Evolutionary conservation across 225 moss, liverwort and hornwort species (phyloP), one percentile per base, ranked within the genome.

Genomic region (Lunularia cruciata): DNA sequence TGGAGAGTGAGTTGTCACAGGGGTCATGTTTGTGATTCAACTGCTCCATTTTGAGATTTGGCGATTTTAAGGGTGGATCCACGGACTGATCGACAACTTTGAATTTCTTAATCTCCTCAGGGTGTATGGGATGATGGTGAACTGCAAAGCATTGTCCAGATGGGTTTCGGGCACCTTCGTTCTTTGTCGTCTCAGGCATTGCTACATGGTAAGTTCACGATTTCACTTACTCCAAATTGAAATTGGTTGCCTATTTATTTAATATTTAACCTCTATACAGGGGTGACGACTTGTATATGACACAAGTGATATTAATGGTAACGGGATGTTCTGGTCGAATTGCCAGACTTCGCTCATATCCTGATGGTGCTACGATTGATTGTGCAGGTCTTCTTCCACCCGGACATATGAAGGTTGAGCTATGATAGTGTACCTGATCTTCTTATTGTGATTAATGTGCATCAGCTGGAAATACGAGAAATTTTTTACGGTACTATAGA

Each of bases 61-160:
- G n/a, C n/a, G n/a, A n/a, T n/a, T n/a, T n/a, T n/a, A n/a, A n/a
- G n/a, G n/a, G n/a, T n/a, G n/a, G n/a, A n/a, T n/a, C n/a, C n/a
- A n/a, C n/a, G n/a, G n/a, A n/a, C n/a, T n/a, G n/a, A n/a, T n/a
- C n/a, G n/a, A n/a, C n/a, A n/a, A n/a, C n/a, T 47, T 47, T 47
- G 12, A 47, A 18, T 10, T 10, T 47, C 46, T 47, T 18, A 10
- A 47, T 10, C 12, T n/a, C n/a, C n/a, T n/a, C 35, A 37, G 35
- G 59, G 59, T 60, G 37, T 60, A 12, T 63, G 63, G 63, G 63
- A 63, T 63, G 80, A 83, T 30, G 87, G 87, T 57, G 85, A 88
- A 59, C 78, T 88, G 8, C 87, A 88, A 60, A 88, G 87, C 58
- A 72, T 88, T 0, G 87, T 88, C 61, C 83, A 85, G 69, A 88